phyloP scores from a whole-genome alignment of 345 rosid species.

The Chamaenerion angustifolium region DNA sequence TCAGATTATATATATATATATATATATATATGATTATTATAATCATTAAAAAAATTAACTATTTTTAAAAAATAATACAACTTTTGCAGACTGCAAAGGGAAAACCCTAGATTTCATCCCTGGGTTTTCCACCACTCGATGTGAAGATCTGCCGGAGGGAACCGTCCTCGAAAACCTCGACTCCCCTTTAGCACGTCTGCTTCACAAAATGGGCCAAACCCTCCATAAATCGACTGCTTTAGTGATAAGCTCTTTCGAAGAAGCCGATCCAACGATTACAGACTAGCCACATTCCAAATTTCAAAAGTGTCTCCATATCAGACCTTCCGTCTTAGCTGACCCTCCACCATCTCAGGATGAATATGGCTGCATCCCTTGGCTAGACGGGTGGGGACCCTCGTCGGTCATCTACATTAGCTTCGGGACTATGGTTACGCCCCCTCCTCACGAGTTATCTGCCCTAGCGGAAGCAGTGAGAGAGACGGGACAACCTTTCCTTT shows the following conservation, averaged over 20 bases:
- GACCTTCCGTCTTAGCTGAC: conserved; percentile 20
- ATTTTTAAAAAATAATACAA: too few relatives aligned
- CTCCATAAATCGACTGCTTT: conserved; percentile 28
- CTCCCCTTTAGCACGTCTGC: conserved; percentile 12
- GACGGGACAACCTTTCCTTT: conserved; percentile 30
- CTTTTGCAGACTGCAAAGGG: conserved; percentile 17
- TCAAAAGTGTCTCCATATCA: conserved; percentile 20
- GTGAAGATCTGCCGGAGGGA: conserved; percentile 19
- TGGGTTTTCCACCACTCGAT: conserved; percentile 18
- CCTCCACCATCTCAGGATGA: conserved; percentile 10
- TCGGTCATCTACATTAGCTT: conserved; percentile 56
- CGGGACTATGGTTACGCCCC: conserved; percentile 32
- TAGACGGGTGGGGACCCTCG: conserved; percentile 19
- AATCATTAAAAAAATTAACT: too few relatives aligned
- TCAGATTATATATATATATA: too few relatives aligned
- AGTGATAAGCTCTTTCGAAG: conserved; percentile 25
- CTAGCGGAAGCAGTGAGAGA: conserved; percentile 33
- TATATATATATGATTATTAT: too few relatives aligned
- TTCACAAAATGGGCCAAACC: conserved; percentile 24
- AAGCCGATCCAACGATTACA: conserved; percentile 17
- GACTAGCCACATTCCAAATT: conserved; percentile 17
- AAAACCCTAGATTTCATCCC: conserved; percentile 24
- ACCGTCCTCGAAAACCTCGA: conserved; percentile 1
- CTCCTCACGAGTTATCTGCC: conserved; percentile 30
- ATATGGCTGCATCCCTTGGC: conserved; percentile 39